phyloP scores from a whole-genome alignment of 1,284 basidiomycete genomes.

The Athelia psychrophila region DNA sequence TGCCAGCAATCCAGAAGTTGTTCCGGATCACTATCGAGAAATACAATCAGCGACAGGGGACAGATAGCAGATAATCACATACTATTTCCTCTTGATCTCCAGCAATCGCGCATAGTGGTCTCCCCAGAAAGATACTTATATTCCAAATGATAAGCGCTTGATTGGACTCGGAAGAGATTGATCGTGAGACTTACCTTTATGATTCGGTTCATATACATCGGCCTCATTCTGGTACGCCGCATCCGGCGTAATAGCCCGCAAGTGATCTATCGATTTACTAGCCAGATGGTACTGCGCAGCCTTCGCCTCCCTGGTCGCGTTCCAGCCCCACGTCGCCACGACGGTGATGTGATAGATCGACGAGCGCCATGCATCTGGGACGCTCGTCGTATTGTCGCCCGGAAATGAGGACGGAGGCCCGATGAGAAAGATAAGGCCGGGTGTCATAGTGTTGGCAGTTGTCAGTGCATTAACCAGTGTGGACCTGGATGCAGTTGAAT shows the following conservation, averaged over 20 bases:
- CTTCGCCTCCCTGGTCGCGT: conserved; percentile 19
- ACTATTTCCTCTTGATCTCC: conserved; percentile 55
- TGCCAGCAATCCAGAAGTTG: conserved; percentile 58
- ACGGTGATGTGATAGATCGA: conserved; percentile 22
- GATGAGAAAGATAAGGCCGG: conserved; percentile 19
- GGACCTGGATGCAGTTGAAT: conserved; percentile 21
- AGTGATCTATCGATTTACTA: conserved; percentile 14
- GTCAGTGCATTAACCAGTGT: conserved; percentile 35
- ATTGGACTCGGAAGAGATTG: not conserved
- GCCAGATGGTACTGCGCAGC: conserved; percentile 12
- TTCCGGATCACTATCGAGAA: conserved; percentile 46
- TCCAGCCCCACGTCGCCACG: conserved; percentile 19
- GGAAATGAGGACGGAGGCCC: conserved; percentile 20
- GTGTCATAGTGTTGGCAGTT: conserved; percentile 18
- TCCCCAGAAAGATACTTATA: conserved; percentile 50
- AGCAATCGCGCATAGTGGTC: conserved; percentile 44
- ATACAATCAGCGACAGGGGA: conserved; percentile 4
- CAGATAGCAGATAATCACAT: conserved; percentile 14
- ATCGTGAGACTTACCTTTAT: conserved; percentile 40
- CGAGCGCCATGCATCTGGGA: conserved; percentile 22
- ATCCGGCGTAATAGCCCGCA: conserved; percentile 21
- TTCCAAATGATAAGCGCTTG: not conserved
- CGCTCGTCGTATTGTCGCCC: conserved; percentile 16
- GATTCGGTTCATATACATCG: conserved; percentile 53
- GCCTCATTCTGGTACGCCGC: conserved; percentile 60